A percentile compares a stretch with the other conserved stretches of the same genome.
Evolutionary conservation across 169 alveolate species (phyloP).

Genomic region (Plasmodium falciparum): DNA sequence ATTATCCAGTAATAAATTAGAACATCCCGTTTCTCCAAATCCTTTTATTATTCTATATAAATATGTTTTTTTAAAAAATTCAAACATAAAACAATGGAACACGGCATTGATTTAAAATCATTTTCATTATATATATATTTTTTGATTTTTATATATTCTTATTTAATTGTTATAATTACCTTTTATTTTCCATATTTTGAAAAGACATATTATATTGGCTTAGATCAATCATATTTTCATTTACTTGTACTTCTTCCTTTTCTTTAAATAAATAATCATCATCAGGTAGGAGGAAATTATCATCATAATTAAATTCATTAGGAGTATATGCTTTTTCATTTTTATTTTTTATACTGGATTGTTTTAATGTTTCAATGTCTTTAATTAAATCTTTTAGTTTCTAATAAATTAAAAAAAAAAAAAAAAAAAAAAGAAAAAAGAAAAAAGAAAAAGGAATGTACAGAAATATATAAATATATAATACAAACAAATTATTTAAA

Average conservation of each 20-base stretch:
- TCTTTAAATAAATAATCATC: constrained; percentile 19
- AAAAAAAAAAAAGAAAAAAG: background rate
- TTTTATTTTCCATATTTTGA: constrained; percentile 47
- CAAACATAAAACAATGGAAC: background rate
- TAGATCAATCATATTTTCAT: constrained; percentile 15
- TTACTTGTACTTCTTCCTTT: constrained; percentile 11
- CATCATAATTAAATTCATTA: constrained; percentile 12
- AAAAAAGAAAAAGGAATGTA: background rate
- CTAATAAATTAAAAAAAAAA: constrained; percentile 1
- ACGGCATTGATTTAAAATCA: background rate
- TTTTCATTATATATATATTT: background rate
- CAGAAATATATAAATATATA: too few relatives aligned
- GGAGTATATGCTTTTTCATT: constrained; percentile 11
- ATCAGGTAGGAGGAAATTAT: constrained; percentile 49
- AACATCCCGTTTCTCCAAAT: constrained; percentile 30
- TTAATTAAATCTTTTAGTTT: constrained; percentile 69
- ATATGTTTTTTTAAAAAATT: background rate
- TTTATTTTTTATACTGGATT: constrained; percentile 26
- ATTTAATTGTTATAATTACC: constrained; percentile 9
- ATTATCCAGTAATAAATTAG: constrained; percentile 53
- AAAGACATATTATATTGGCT: constrained; percentile 53
- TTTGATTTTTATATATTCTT: constrained; percentile 6
- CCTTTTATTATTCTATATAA: constrained; percentile 56
- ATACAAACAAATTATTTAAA: too few relatives aligned
- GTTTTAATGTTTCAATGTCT: constrained; percentile 62